phyloP scores from a whole-genome alignment of 2,329 filamentous ascomycete species.

The Tolypocladium tundrense region DNA sequence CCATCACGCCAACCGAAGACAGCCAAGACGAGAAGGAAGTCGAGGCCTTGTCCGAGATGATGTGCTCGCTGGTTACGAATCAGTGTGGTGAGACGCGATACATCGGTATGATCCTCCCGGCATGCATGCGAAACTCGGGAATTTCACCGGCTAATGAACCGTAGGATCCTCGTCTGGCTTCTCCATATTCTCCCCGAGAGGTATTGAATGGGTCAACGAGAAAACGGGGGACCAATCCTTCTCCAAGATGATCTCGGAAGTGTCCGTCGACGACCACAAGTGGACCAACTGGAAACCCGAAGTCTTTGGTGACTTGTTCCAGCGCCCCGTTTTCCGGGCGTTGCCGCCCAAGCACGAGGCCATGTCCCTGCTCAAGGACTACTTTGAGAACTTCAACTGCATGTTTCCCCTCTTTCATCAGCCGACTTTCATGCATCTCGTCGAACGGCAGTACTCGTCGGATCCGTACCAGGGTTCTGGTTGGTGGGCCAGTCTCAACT shows the following conservation, averaged over 20 bases:
- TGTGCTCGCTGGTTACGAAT: constrained; percentile 96
- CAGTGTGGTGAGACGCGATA: constrained; percentile 91
- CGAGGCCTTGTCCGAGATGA: constrained; percentile 89
- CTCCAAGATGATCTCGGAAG: constrained; percentile 84
- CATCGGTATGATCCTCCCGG: constrained; percentile 53
- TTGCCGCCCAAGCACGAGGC: constrained; percentile 82
- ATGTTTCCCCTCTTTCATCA: constrained; percentile 97
- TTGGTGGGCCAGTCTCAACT: constrained; percentile 97
- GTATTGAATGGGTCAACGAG: constrained; percentile 96
- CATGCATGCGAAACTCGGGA: neutral
- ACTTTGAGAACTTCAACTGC: constrained; percentile 98
- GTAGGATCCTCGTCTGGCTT: constrained; percentile 91
- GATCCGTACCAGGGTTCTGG: constrained; percentile 92
- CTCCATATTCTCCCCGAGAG: constrained; percentile 96
- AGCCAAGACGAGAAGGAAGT: constrained; percentile 56
- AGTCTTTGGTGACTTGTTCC: constrained; percentile 87
- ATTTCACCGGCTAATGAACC: constrained; percentile 5
- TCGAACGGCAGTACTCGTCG: constrained; percentile 84
- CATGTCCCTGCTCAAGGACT: constrained; percentile 80
- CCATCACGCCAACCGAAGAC: constrained; percentile 26
- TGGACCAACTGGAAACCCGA: constrained; percentile 99
- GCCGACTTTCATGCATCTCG: constrained; percentile 95
- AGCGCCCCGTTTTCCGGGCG: constrained; percentile 70
- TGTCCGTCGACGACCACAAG: constrained; percentile 87
- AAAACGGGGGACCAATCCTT: constrained; percentile 96